Percentiles rank a stretch among this genome's conserved stretches.
phyloP scores from a whole-genome alignment of 2,329 filamentous ascomycete species.

The Amphichorda felina region DNA sequence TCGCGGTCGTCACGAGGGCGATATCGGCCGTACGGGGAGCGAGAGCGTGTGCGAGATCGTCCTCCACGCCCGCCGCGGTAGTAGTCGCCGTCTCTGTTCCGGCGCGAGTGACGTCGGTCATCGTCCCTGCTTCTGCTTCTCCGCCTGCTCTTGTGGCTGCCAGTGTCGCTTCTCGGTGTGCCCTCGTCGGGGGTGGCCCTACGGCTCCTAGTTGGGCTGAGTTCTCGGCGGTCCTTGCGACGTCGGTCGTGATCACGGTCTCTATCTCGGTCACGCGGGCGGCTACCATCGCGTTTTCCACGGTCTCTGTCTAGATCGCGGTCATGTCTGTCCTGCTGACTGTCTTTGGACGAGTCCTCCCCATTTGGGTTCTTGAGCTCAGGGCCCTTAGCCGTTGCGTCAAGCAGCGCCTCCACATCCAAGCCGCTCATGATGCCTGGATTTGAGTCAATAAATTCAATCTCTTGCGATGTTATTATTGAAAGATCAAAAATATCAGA shows the following conservation, averaged over 20 bases:
- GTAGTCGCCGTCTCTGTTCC: slow-evolving; percentile 63
- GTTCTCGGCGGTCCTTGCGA: slow-evolving; percentile 40
- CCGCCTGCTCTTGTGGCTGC: slow-evolving; percentile 71
- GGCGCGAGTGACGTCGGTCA: slow-evolving; percentile 61
- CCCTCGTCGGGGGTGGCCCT: slow-evolving; percentile 43
- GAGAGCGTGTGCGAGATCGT: slow-evolving; percentile 56
- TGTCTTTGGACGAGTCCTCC: slow-evolving; percentile 16
- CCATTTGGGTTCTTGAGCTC: slow-evolving; percentile 33
- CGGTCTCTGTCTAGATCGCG: slow-evolving; percentile 41
- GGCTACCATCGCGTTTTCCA: slow-evolving; percentile 40
- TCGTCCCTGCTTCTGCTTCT: slow-evolving; percentile 70
- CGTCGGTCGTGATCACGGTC: slow-evolving; percentile 30
- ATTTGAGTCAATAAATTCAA: neutral
- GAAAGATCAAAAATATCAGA: too few relatives aligned
- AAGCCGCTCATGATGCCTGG: slow-evolving; percentile 31
- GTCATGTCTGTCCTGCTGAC: slow-evolving; percentile 5
- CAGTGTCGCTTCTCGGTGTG: slow-evolving; percentile 63
- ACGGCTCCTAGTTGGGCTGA: slow-evolving; percentile 34
- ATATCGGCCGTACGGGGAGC: slow-evolving; percentile 54
- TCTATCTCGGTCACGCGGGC: slow-evolving; percentile 40
- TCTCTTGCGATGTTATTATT: too few relatives aligned
- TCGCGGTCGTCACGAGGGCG: slow-evolving; percentile 42
- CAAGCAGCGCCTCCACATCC: slow-evolving; percentile 84
- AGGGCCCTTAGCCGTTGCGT: slow-evolving; percentile 62
- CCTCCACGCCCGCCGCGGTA: slow-evolving; percentile 39